phyloP scores from a whole-genome alignment of 2,329 filamentous ascomycete species.

The Waltergamsia citrina region DNA sequence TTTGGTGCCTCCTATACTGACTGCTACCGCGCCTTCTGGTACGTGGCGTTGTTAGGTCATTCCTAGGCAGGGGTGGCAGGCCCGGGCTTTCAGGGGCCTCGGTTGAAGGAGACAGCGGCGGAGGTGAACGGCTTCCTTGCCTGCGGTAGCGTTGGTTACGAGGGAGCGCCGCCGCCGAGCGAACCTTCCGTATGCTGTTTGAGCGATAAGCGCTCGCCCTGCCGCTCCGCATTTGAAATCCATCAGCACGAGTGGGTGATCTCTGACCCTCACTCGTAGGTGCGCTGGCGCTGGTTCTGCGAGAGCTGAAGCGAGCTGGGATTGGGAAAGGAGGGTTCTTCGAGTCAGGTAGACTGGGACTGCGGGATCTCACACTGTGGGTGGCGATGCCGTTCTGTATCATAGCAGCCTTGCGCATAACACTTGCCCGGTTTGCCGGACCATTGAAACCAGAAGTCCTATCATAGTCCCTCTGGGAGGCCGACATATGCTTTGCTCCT shows the following conservation, averaged over 20 bases:
- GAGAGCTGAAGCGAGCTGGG: slow-evolving; percentile 78
- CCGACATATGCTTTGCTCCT: slow-evolving; percentile 11
- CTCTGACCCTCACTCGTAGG: slow-evolving; percentile 58
- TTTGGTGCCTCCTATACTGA: slow-evolving; percentile 38
- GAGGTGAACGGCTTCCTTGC: slow-evolving; percentile 49
- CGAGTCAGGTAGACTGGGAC: slow-evolving; percentile 53
- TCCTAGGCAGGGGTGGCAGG: slow-evolving; percentile 63
- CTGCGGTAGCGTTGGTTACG: slow-evolving; percentile 39
- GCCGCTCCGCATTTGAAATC: slow-evolving; percentile 43
- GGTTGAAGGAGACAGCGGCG: slow-evolving; percentile 58
- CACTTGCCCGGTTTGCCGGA: slow-evolving; percentile 38
- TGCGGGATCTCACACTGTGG: slow-evolving; percentile 54
- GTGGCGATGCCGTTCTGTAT: slow-evolving; percentile 70
- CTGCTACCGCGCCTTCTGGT: slow-evolving; percentile 28
- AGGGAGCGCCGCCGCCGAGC: slow-evolving; percentile 69
- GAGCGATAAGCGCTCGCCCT: slow-evolving; percentile 39
- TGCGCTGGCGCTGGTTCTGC: slow-evolving; percentile 57
- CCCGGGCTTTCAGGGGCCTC: slow-evolving; percentile 60
- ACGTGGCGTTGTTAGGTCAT: slow-evolving; percentile 58
- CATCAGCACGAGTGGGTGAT: slow-evolving; percentile 61
- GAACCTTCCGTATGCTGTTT: slow-evolving; percentile 69
- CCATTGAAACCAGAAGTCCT: slow-evolving; percentile 1
- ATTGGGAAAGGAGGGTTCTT: slow-evolving; percentile 81
- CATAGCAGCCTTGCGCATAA: slow-evolving; percentile 70
- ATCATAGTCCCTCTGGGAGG: neutral